Base-by-base conservation (phyloP, 495 filamentous ascomycete species). In the Penicillium egyptiacum region DNA sequence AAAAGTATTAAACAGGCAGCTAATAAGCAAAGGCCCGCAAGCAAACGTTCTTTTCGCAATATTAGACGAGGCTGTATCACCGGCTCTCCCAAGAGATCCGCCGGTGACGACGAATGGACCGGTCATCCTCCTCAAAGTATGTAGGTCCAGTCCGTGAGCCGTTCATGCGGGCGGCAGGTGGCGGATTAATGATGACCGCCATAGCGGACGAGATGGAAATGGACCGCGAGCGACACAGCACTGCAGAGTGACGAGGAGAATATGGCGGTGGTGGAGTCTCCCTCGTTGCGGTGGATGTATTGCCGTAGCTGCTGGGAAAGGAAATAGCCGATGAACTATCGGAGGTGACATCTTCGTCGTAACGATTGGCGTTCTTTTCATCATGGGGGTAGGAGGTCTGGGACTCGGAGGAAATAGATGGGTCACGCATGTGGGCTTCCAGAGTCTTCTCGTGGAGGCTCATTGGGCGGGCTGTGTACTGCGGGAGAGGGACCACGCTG, bases 231-330 rank as follows among this genome's bases (percentile, higher is more conserved):
- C 71, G 66, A 14, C 64, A 55, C 5, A 73, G 59, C 23, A 69
- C 67, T 12, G 56, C 57, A 5, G 65, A 68, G 7, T 61, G 59
- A 9, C 64, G 65, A 2, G 74, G 68, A 6, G 76, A 79, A 42
- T 79, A 79, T 4, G 76, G 72, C 48, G 76, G 76, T 33, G 76
- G 76, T 2, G 75, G 76, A 1, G 76, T 79, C 26, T 79, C 76
- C 20, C 76, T 56, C 5, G 76, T 79, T 10, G 75, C 76, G 9
- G 76, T 79, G 1, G 76, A 79, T 6, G 76, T 79, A 51, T 79
- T 76, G 8, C 76, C 76, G 58, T 75, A 79, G 50, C 74, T 78
- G 57, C 76, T 79, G 3, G 75, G 71, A 54, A 76, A 79, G 11
- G 76, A 79, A 56, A 75, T 61, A 14, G 70, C 69, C 8, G 76